Evolutionary conservation across 371 early-diverging fungal genomes (phyloP).

Genomic region (Syncephalastrum monosporum): DNA sequence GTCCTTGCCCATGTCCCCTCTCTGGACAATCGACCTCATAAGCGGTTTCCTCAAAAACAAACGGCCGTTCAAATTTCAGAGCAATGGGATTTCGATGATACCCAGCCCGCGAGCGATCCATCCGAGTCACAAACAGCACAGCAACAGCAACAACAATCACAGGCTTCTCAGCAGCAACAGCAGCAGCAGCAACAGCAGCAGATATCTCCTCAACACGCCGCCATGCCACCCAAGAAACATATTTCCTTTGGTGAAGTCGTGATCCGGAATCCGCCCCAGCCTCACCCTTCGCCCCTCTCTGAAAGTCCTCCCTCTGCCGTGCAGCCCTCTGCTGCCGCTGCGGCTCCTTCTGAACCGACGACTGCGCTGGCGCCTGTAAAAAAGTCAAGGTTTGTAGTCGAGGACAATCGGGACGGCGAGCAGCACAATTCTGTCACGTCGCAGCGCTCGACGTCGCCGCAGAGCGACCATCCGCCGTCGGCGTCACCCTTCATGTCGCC

Average conservation of each 20-base stretch:
- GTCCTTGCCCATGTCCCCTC: conserved; percentile 71
- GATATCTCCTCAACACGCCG: not conserved
- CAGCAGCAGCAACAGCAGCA: too few species aligned
- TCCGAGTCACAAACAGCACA: too few species aligned
- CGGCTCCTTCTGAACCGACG: conserved; percentile 6
- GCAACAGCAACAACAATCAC: too few species aligned
- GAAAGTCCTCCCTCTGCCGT: conserved; percentile 7
- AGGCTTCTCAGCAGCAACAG: too few species aligned
- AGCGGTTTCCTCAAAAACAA: conserved; percentile 39
- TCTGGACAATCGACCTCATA: conserved; percentile 60
- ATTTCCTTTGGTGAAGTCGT: conserved; percentile 51
- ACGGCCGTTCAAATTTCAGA: conserved; percentile 31
- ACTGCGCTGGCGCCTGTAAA: conserved; percentile 16
- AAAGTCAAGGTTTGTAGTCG: conserved; percentile 59
- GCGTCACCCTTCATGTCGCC: conserved; percentile 11
- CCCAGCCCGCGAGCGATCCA: conserved; percentile 11
- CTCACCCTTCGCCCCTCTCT: conserved; percentile 4
- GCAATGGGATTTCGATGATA: conserved; percentile 45
- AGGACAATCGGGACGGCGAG: conserved; percentile 24
- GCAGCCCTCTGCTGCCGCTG: conserved; percentile 4
- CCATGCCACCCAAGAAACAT: conserved; percentile 26
- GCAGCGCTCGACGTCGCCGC: conserved; percentile 8
- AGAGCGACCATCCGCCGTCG: conserved; percentile 9
- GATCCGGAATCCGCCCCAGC: conserved; percentile 28
- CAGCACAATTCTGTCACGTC: conserved; percentile 8